Conservation (phyloP, 805 yeast genomes). For the Candida namnaoensis region DNA sequence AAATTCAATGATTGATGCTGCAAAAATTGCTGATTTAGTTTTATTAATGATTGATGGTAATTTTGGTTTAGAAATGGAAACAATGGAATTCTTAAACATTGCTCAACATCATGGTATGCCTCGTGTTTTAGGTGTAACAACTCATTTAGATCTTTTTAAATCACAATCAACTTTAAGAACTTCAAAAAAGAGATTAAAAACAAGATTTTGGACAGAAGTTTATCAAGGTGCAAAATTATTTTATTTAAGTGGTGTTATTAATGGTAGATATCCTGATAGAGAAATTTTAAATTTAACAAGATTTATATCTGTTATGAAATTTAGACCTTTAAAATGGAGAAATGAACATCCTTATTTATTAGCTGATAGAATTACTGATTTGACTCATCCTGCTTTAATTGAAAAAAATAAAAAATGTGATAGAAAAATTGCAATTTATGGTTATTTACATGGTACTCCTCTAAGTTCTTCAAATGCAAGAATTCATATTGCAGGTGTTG, state of each 20-base stretch:
- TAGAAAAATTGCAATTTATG: constrained; percentile 85
- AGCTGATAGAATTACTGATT: constrained; percentile 86
- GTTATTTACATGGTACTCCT: constrained; percentile 92
- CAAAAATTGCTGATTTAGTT: constrained; percentile 91
- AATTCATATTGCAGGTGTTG: constrained; percentile 93
- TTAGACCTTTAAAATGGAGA: constrained; percentile 98
- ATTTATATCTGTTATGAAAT: constrained; percentile 94
- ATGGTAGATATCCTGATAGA: constrained; percentile 96
- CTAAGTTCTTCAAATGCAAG: constrained; percentile 57
- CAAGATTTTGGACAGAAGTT: constrained; percentile 98
- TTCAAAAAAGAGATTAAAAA: constrained; percentile 84
- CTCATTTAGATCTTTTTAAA: constrained; percentile 91
- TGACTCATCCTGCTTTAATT: constrained; percentile 84
- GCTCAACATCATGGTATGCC: constrained; percentile 99
- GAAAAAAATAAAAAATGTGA: constrained; percentile 78
- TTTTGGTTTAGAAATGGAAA: constrained; percentile 98
- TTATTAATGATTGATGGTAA: constrained; percentile 89
- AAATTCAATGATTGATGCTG: constrained; percentile 93
- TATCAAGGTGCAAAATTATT: constrained; percentile 96
- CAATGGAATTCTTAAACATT: constrained; percentile 94
- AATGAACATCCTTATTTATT: constrained; percentile 94
- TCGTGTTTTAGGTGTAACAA: constrained; percentile 87
- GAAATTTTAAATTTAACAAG: constrained; percentile 88
- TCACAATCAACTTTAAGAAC: constrained; percentile 84
- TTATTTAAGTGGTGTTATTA: constrained; percentile 89